phyloP scores from a whole-genome alignment of 305 asterid genomes.

The Solanum hybrid region DNA sequence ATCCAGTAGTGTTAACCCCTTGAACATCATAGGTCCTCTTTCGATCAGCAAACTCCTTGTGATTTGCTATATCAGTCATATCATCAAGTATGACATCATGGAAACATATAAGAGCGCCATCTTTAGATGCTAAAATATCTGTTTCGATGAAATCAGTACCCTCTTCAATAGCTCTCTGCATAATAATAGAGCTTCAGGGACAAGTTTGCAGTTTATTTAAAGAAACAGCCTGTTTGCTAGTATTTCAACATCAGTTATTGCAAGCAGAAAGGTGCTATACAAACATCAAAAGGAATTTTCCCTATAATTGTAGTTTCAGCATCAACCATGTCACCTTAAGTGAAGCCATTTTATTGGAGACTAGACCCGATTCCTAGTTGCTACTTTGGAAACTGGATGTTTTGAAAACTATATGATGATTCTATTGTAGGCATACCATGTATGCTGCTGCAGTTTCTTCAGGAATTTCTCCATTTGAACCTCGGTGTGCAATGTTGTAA shows the following conservation, averaged over 20 bases:
- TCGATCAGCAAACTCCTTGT: constrained; percentile 52
- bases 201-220: background rate
- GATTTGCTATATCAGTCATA: constrained; percentile 63
- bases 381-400: background rate
- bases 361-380: background rate
- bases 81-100: constrained; percentile 71
- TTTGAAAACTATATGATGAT: background rate
- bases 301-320: background rate
- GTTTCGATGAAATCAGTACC: constrained; percentile 97
- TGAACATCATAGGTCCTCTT: constrained; percentile 75
- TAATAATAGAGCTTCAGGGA: constrained; percentile 13
- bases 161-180: constrained; percentile 95
- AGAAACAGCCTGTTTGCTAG: background rate
- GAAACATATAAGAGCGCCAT: constrained; percentile 73
- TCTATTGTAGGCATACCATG: constrained; percentile 31
- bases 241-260: background rate
- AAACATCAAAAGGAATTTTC: background rate
- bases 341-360: background rate
- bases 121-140: constrained; percentile 77
- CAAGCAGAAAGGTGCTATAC: background rate
- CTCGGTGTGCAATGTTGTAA: constrained; percentile 89
- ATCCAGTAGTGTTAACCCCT: constrained; percentile 58
- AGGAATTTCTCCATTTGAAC: constrained; percentile 92
- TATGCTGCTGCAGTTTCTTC: constrained; percentile 87
- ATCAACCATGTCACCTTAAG: background rate